These are phyloP conservation scores for Fusarium secorum DNA, from an alignment of 2,329 filamentous ascomycete species.

Conservation along the genomic window DNA sequence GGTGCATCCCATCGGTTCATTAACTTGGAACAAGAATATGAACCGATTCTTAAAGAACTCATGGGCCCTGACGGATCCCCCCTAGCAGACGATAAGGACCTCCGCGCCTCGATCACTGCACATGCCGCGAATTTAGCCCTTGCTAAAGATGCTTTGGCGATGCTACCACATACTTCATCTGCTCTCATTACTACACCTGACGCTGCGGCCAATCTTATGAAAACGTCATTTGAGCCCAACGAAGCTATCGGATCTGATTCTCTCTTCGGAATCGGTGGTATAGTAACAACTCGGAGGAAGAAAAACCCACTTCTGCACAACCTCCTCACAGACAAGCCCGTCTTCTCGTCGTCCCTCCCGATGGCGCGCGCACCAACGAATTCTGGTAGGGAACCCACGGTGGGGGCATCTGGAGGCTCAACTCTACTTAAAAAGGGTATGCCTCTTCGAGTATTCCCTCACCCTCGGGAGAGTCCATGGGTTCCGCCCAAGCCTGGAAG, in stretches of 20 bases:
- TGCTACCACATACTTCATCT: constrained; percentile 85
- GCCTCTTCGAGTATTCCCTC: constrained; percentile 83
- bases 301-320: constrained; percentile 94
- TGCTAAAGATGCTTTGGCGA: constrained; percentile 71
- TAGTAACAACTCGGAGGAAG: constrained; percentile 62
- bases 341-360: constrained; percentile 90
- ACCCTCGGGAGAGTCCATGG: constrained; percentile 77
- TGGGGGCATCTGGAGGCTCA: constrained; percentile 55
- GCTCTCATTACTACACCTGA: constrained; percentile 86
- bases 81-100: constrained; percentile 44
- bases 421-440: constrained; percentile 93
- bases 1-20: constrained; percentile 68
- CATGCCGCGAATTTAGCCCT: constrained; percentile 75
- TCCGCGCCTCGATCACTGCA: constrained; percentile 52
- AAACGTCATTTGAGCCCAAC: constrained; percentile 48
- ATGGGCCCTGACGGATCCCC: constrained; percentile 43
- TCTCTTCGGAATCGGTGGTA: constrained; percentile 58
- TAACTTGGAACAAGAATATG: constrained; percentile 91
- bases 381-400: constrained; percentile 21
- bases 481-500: constrained; percentile 66
- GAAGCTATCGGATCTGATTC: constrained; percentile 55
- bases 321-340: constrained; percentile 91
- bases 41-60: constrained; percentile 71
- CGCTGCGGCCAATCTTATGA: constrained; percentile 69
- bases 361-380: constrained; percentile 65